Evolutionary conservation across 2,329 filamentous ascomycete species (phyloP).

Genomic region (Sphaerulina musiva): DNA sequence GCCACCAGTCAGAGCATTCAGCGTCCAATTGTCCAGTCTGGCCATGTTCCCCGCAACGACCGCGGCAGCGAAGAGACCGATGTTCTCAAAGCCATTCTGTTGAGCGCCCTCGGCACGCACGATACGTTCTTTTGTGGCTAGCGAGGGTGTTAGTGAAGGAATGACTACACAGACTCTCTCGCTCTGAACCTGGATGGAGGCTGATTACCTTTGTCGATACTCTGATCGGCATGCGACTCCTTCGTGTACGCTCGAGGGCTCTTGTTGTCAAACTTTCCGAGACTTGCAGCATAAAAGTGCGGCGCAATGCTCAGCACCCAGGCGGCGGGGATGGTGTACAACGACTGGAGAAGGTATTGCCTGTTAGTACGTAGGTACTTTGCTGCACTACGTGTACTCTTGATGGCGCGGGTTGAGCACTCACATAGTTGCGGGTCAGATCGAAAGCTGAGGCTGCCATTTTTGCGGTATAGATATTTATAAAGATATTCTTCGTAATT

Average conservation of each 20-base stretch:
- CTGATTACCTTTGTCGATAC: slow-evolving; percentile 16
- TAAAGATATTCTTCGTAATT: too few relatives aligned
- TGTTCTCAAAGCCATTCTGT: slow-evolving; percentile 37
- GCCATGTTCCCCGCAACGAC: slow-evolving; percentile 37
- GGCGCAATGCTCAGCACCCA: slow-evolving; percentile 34
- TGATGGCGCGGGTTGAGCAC: background rate
- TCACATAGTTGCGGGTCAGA: slow-evolving; percentile 13
- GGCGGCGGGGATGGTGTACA: slow-evolving; percentile 28
- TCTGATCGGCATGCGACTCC: slow-evolving; percentile 10
- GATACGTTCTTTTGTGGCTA: slow-evolving; percentile 33
- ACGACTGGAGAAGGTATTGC: slow-evolving; percentile 11
- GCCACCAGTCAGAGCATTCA: slow-evolving; percentile 27
- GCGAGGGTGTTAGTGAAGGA: background rate
- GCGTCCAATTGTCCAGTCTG: slow-evolving; percentile 25
- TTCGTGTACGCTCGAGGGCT: slow-evolving; percentile 14
- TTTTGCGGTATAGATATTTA: background rate
- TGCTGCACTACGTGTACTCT: background rate
- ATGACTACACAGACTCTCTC: background rate
- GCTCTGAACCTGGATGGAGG: background rate
- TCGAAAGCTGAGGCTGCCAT: slow-evolving; percentile 13
- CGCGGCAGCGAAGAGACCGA: slow-evolving; percentile 37
- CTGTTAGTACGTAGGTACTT: too few relatives aligned
- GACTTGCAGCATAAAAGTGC: slow-evolving; percentile 31
- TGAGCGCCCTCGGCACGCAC: slow-evolving; percentile 36
- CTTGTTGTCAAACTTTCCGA: slow-evolving; percentile 17